Conservation (phyloP, 1,139 yeast genomes). For the Meyerozyma smithsonii region DNA sequence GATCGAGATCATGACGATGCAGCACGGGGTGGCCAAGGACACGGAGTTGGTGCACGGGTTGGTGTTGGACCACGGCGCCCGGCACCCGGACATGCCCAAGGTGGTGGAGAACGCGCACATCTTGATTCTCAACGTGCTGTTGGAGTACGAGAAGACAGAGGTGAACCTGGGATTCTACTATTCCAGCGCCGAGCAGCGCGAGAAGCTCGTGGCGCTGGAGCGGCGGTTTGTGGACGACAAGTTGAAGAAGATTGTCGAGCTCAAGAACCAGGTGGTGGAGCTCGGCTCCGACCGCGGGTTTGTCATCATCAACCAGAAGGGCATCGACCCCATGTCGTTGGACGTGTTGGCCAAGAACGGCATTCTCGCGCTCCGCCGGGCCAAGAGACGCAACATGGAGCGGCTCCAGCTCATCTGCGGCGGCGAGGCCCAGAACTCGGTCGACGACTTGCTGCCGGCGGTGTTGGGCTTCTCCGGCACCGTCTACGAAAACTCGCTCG, state of each 20-base stretch:
- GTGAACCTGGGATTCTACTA: slow-evolving; percentile 95
- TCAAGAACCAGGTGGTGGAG: slow-evolving; percentile 88
- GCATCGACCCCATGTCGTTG: slow-evolving; percentile 97
- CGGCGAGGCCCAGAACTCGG: slow-evolving; percentile 97
- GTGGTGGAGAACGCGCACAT: slow-evolving; percentile 78
- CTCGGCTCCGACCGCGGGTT: slow-evolving; percentile 71
- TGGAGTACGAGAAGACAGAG: slow-evolving; percentile 97
- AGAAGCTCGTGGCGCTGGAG: slow-evolving; percentile 89
- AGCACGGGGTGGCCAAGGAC: slow-evolving; percentile 80
- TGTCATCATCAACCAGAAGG: slow-evolving; percentile 96
- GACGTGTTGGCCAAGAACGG: slow-evolving; percentile 92
- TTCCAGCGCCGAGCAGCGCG: slow-evolving; percentile 94
- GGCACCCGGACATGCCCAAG: slow-evolving; percentile 99
- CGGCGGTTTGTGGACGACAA: slow-evolving; percentile 94
- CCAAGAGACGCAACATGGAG: slow-evolving; percentile 99
- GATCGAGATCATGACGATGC: slow-evolving; percentile 99
- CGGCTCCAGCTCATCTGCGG: slow-evolving; percentile 94
- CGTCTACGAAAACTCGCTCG: slow-evolving; percentile 88
- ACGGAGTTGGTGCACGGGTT: slow-evolving; percentile 83
- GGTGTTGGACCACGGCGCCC: slow-evolving; percentile 96
- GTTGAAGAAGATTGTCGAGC: slow-evolving; percentile 82
- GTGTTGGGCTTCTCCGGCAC: slow-evolving; percentile 88
- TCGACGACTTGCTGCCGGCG: slow-evolving; percentile 82
- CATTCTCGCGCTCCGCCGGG: slow-evolving; percentile 92
- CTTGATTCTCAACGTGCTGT: slow-evolving; percentile 83